A percentile compares a stretch with the other conserved stretches of the same genome.
Conservation (phyloP, 805 yeast genomes). For the Spathaspora gorwiae region DNA sequence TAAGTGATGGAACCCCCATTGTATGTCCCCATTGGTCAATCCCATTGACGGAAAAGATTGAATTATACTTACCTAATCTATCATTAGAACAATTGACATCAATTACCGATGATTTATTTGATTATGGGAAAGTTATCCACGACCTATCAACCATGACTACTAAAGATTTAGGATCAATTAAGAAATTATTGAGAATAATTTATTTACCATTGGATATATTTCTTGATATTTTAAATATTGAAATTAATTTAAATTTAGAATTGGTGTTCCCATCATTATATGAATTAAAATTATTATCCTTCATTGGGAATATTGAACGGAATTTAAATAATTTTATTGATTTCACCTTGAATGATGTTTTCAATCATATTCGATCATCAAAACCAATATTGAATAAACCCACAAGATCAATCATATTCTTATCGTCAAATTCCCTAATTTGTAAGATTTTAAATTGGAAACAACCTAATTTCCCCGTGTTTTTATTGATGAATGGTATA, state of each 20-base stretch:
- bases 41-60: conserved; percentile 46
- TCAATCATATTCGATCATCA: conserved; percentile 64
- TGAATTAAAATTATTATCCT: conserved; percentile 36
- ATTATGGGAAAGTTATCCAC: conserved; percentile 33
- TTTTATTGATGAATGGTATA: conserved; percentile 74
- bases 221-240: conserved; percentile 50
- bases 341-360: conserved; percentile 61
- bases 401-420: conserved; percentile 68
- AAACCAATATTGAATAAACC: conserved; percentile 14
- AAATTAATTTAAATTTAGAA: conserved; percentile 67
- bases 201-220: conserved; percentile 60
- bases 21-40: conserved; percentile 68
- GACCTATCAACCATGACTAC: conserved; percentile 36
- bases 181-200: conserved; percentile 40
- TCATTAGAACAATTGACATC: conserved; percentile 42
- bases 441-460: conserved; percentile 96
- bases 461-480: conserved; percentile 95
- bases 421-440: conserved; percentile 83
- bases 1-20: conserved; percentile 82
- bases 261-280: conserved; percentile 67
- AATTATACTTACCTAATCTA: conserved; percentile 58
- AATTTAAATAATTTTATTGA: conserved; percentile 76
- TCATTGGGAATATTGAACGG: conserved; percentile 37
- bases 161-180: conserved; percentile 36
- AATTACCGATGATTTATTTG: conserved; percentile 36